Base-by-base conservation (phyloP, 805 yeast genomes). In the Lipomyces yamadae region DNA sequence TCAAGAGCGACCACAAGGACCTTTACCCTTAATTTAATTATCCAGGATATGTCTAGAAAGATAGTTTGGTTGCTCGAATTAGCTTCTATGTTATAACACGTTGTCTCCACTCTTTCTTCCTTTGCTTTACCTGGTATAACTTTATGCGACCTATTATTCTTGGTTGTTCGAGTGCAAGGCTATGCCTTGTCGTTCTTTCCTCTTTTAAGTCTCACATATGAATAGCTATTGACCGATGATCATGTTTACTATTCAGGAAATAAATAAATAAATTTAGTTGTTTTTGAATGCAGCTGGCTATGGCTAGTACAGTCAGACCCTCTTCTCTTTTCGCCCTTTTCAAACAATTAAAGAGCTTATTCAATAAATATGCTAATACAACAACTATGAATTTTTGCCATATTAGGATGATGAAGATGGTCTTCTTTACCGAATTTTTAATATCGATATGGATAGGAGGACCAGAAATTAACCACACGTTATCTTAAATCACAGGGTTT, bases 1-100 rank as follows among this genome's bases (percentile, higher is more conserved):
- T 74, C 57, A 71, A 72, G 63, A 39, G 45, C 45, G 45, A 39
- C 45, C 45, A 39, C 45, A 39, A 39, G 45, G 45, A 39, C 45
- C 15, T 39, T 39, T 39, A 39, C 45, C 13, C 13, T 39, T 39
- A 39, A 39, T 11, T 10, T 35, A 35, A 37, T 37, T 37, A 37
- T 37, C 3, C 42, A 37, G 42, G 13, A 37, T 3, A 13, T 37
- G 42, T 37, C 42, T 37, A 37, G 42, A 37, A 37, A 10, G 42
- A 37, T 37, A 37, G 42, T 37, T 37, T 37, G 10, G 42, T 37
- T 37, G 42, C 42, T 37, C 8, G 42, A 3, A 2, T 37, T 37
- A 0, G 42, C 42, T 37, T 37, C 42, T 37, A 37, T 13, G 42
- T 37, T 37, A 2, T 1, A 24, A 24, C 24, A 24, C 24, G 24